Conservation (phyloP, 805 yeast species). For the Barnettozyma siamensis region DNA sequence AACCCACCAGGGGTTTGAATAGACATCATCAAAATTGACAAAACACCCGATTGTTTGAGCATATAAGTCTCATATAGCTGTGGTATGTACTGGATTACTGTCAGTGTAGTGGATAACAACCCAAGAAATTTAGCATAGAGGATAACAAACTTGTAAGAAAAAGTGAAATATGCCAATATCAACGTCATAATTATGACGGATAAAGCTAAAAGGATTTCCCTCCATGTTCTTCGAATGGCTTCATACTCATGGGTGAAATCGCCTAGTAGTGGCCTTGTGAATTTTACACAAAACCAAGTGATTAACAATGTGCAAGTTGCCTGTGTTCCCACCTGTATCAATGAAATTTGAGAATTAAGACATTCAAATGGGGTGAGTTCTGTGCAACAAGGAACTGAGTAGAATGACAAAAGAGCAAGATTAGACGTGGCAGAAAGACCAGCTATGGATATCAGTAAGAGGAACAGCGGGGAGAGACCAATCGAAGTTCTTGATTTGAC, state of each 20-base stretch:
- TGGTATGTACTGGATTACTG: constrained; percentile 72
- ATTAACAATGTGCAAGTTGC: constrained; percentile 54
- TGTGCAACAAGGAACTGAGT: constrained; percentile 59
- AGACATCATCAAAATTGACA: constrained; percentile 75
- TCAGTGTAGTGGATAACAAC: constrained; percentile 52
- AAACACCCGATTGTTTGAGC: constrained; percentile 72
- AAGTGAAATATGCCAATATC: constrained; percentile 26
- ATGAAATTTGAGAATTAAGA: constrained; percentile 56
- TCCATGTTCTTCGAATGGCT: constrained; percentile 36
- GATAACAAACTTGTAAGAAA: constrained; percentile 18
- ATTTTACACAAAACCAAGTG: constrained; percentile 45
- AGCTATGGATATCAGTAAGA: constrained; percentile 64
- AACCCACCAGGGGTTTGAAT: constrained; percentile 90
- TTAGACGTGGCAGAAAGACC: constrained; percentile 66
- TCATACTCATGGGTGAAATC: constrained; percentile 33
- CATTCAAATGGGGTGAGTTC: constrained; percentile 49
- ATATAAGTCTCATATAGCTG: constrained; percentile 66
- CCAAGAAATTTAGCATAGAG: constrained; percentile 58
- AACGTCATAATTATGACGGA: constrained; percentile 28
- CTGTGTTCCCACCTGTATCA: constrained; percentile 63
- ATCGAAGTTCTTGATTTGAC: constrained; percentile 56
- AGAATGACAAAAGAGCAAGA: constrained; percentile 52
- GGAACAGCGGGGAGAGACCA: constrained; percentile 70
- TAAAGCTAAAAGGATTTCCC: constrained; percentile 34
- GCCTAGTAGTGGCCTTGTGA: constrained; percentile 41